A percentile compares a stretch with the other conserved stretches of the same genome.
Evolutionary conservation across 2,329 filamentous ascomycete species (phyloP).

Genomic region (Neopestalotiopsis clavispora): DNA sequence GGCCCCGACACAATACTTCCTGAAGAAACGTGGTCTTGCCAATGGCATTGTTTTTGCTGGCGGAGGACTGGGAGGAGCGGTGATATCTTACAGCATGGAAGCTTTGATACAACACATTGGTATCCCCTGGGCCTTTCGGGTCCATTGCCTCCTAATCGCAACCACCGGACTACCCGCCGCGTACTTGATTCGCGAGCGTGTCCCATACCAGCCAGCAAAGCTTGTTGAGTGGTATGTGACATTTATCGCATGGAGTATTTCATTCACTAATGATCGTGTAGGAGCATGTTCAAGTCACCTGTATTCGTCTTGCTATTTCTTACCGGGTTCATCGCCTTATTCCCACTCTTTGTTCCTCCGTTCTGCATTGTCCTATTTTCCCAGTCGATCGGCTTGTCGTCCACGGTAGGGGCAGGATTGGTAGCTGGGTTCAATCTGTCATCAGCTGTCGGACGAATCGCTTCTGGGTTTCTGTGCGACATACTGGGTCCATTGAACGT

Average conservation of each 20-base stretch:
- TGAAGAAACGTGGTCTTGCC: slow-evolving; percentile 55
- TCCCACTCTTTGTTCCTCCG: slow-evolving; percentile 55
- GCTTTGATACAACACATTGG: slow-evolving; percentile 46
- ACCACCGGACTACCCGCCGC: slow-evolving; percentile 52
- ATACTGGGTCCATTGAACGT: slow-evolving; percentile 37
- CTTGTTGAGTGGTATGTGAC: slow-evolving; percentile 46
- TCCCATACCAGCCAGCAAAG: slow-evolving; percentile 37
- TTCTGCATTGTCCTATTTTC: slow-evolving; percentile 57
- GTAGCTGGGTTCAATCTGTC: slow-evolving; percentile 67
- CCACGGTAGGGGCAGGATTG: slow-evolving; percentile 58
- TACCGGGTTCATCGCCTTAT: slow-evolving; percentile 52
- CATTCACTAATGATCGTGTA: too few relatives aligned
- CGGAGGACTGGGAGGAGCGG: slow-evolving; percentile 60
- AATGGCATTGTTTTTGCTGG: slow-evolving; percentile 60
- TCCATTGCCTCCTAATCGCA: slow-evolving; percentile 48
- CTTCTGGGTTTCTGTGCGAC: slow-evolving; percentile 49
- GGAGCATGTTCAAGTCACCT: slow-evolving; percentile 44
- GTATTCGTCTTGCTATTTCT: slow-evolving; percentile 51
- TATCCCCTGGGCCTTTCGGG: slow-evolving; percentile 46
- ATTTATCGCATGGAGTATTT: too few relatives aligned
- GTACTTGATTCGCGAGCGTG: slow-evolving; percentile 46
- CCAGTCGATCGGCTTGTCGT: slow-evolving; percentile 45
- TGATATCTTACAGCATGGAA: slow-evolving; percentile 55
- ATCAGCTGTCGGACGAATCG: slow-evolving; percentile 61
- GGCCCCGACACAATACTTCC: slow-evolving; percentile 58